Evolutionary conservation across 2,329 filamentous ascomycete species (phyloP).

Genomic region (Aschersonia sp.): DNA sequence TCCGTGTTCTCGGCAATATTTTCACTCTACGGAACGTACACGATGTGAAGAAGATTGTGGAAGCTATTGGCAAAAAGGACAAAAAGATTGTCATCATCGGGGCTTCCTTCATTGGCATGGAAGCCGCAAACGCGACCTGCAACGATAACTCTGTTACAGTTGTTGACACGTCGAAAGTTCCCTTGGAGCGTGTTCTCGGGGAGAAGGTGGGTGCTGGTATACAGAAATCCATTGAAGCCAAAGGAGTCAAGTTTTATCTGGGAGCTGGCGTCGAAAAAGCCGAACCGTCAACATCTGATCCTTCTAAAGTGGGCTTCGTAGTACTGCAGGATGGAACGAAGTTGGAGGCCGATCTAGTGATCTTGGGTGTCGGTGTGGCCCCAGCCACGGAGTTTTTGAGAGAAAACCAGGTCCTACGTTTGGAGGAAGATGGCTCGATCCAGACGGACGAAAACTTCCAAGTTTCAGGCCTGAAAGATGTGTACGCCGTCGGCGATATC

Average conservation of each 20-base stretch:
- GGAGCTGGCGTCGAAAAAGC: slow-evolving; percentile 71
- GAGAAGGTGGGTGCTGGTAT: slow-evolving; percentile 67
- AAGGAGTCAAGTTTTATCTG: slow-evolving; percentile 81
- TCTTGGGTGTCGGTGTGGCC: slow-evolving; percentile 78
- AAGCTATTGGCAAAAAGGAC: slow-evolving; percentile 63
- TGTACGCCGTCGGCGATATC: slow-evolving; percentile 91
- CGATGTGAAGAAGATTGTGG: slow-evolving; percentile 63
- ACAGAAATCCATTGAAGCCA: slow-evolving; percentile 64
- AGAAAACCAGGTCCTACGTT: slow-evolving; percentile 50
- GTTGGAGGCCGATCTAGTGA: slow-evolving; percentile 76
- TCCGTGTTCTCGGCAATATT: slow-evolving; percentile 76
- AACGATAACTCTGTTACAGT: slow-evolving; percentile 75
- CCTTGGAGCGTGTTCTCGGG: slow-evolving; percentile 78
- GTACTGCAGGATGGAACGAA: slow-evolving; percentile 73
- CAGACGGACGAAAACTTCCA: slow-evolving; percentile 67
- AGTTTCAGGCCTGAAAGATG: slow-evolving; percentile 61
- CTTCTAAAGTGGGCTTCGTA: slow-evolving; percentile 64
- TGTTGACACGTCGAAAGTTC: slow-evolving; percentile 74
- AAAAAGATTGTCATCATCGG: slow-evolving; percentile 92
- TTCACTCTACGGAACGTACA: slow-evolving; percentile 70
- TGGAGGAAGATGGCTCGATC: slow-evolving; percentile 78
- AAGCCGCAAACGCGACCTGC: slow-evolving; percentile 71
- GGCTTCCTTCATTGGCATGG: slow-evolving; percentile 95
- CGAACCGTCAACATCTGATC: slow-evolving; percentile 50
- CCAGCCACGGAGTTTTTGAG: slow-evolving; percentile 75